These are phyloP conservation scores for Colletotrichum sp. DNA, from an alignment of 2,329 filamentous ascomycete species.

Conservation along the genomic window DNA sequence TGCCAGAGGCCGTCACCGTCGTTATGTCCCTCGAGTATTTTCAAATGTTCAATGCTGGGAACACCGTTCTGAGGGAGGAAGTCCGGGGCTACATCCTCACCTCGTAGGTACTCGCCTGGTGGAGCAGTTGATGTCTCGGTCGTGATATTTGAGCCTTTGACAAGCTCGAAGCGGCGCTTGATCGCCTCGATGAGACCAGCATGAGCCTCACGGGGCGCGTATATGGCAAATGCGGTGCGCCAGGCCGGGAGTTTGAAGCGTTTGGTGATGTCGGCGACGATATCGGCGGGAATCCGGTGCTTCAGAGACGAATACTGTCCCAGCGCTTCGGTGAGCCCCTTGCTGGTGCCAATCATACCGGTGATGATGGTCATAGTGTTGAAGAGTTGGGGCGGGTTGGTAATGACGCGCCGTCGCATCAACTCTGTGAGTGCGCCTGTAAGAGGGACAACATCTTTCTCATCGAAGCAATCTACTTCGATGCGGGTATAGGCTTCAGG, in stretches of 20 bases:
- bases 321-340: neutral
- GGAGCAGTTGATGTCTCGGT: neutral
- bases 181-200: neutral
- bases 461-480: neutral
- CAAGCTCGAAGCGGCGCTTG: neutral
- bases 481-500: neutral
- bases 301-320: neutral
- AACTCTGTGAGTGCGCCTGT: constrained; percentile 29
- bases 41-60: neutral
- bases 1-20: neutral
- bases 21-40: neutral
- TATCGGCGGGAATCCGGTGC: neutral
- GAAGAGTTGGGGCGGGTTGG: constrained; percentile 40
- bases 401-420: constrained; percentile 30
- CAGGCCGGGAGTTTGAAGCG: neutral
- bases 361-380: constrained; percentile 31
- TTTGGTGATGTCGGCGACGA: neutral
- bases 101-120: neutral
- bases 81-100: neutral
- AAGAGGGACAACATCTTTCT: constrained; percentile 28
- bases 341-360: neutral
- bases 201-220: neutral
- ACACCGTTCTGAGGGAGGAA: constrained; percentile 11
- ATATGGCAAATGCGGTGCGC: neutral
- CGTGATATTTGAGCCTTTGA: neutral